Evolutionary conservation across 1,139 yeast genomes (phyloP), one percentile per base, ranked within the genome.

Genomic region (Debaryomyces sp.): DNA sequence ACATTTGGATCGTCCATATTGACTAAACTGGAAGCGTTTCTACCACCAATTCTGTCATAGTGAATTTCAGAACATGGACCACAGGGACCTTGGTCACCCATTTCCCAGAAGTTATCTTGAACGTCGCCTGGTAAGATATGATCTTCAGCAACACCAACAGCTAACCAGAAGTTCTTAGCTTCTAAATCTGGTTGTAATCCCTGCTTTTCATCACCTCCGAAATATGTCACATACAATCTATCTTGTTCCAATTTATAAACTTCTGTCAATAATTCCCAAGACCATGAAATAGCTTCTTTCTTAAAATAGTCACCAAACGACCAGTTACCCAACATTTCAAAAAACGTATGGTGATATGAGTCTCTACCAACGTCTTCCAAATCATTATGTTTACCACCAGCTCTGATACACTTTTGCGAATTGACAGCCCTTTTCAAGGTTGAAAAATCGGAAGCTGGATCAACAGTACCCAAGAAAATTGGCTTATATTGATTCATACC

Each of bases 61-160:
- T 94, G 99, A 59, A 94, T 82, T 71, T 94, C 99, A 17, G 96
- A 89, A 75, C 99, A 95, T 45, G 99, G 99, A 54, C 99, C 99
- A 77, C 99, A 94, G 41, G 99, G 99, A 57, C 99, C 99, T 75
- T 92, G 98, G 66, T 95, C 99, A 60, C 99, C 99, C 99, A 94
- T 94, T 77, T 95, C 99, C 99, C 99, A 94, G 70, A 94, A 94
- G 75, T 94, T 94, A 68, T 94, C 99, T 66, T 85, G 77, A 48
- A 85, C 89, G 56, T 85, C 77, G 50, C 99, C 99, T 22, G 97
- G 96, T 57, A 94, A 76, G 59, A 94, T 92, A 66, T 91, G 98
- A 66, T 87, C 94, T 57, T 89, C 96, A 29, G 85, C 81, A 50
- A 94, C 96, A 57, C 99, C 99, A 38, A 87, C 87, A 34, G 80